Conservation (phyloP, 2,329 filamentous ascomycete genomes). For the Akanthomyces uredinophilus region DNA sequence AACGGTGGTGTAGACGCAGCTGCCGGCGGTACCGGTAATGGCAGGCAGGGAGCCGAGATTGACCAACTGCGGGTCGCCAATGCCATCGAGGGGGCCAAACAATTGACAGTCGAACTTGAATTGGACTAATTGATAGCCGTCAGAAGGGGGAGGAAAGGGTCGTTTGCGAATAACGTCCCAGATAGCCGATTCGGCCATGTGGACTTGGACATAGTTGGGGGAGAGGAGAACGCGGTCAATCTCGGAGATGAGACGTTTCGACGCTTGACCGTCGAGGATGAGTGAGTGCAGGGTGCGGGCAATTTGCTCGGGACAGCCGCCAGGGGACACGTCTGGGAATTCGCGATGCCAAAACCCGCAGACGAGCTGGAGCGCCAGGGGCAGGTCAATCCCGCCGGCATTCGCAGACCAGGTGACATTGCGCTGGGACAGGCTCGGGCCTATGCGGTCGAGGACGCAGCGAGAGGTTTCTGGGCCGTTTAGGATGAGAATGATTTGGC, state of each 20-base stretch:
- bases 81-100: conserved; percentile 25
- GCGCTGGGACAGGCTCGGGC: conserved; percentile 30
- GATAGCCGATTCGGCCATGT: conserved; percentile 33
- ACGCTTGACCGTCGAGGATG: conserved; percentile 26
- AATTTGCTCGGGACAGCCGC: conserved; percentile 31
- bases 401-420: conserved; percentile 28
- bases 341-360: conserved; percentile 34
- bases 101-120: conserved; percentile 33
- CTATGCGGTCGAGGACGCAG: conserved; percentile 31
- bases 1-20: conserved; percentile 30
- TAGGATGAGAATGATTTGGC: conserved; percentile 32
- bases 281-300: conserved; percentile 26
- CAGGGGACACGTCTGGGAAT: conserved; percentile 28
- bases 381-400: conserved; percentile 29
- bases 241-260: conserved; percentile 25
- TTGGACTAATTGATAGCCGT: conserved; percentile 32
- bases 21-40: conserved; percentile 31
- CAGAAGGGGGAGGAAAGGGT: conserved; percentile 26
- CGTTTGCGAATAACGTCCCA: conserved; percentile 32
- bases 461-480: conserved; percentile 32
- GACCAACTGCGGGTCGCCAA: conserved; percentile 25
- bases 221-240: conserved; percentile 28
- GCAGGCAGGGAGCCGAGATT: conserved; percentile 27
- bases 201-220: conserved; percentile 33
- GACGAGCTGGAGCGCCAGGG: conserved; percentile 30